Base-by-base conservation (phyloP, 257 asterid species). In the Penstemon eatonii region DNA sequence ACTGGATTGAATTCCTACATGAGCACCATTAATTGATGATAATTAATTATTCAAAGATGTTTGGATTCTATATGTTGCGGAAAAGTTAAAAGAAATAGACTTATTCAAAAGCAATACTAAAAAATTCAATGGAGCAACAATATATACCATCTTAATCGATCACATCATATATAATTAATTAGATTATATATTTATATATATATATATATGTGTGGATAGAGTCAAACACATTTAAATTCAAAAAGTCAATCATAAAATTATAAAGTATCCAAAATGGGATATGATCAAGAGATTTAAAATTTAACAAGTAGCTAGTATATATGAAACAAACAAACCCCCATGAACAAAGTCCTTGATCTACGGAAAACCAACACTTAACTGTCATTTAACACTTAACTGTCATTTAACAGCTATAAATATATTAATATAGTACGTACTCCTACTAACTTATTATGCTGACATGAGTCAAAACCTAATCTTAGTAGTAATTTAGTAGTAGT, bases 11-110 rank as follows among this genome's bases (percentile, higher is more conserved):
- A 25, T 25, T 25, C 33, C 33, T 25, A 25, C 33, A 25, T 25
- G 33, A 25, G 2, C 33, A 25, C 33, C 2, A 25, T 25, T 25
- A 69, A 58, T 36, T 49, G 66, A 19, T 7, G 41, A 58, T 44
- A 56, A 42, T 11, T 57, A 49, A n/a, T 44, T 18, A 43, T 33
- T 53, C 61, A 74, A 74, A 44, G 52, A 4, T 71, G 79, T 40
- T 41, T 75, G 75, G 76, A 81, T 81, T 63, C 60, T 10, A 5
- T 12, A 36, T 78, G 83, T 66, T 68, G 77, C 45, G 43, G 37
- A 68, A 81, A 81, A 71, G 81, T 19, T 4, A 49, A 15, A 15
- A 53, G 65, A 73, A 80, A 67, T 72, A 60, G 68, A 52, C 76
- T 60, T 4, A 12, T 15, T 65, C 33, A 25, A 25, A 25, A 25